Base-by-base conservation (phyloP, 139 green algal genomes). In the Closterium sp. region DNA sequence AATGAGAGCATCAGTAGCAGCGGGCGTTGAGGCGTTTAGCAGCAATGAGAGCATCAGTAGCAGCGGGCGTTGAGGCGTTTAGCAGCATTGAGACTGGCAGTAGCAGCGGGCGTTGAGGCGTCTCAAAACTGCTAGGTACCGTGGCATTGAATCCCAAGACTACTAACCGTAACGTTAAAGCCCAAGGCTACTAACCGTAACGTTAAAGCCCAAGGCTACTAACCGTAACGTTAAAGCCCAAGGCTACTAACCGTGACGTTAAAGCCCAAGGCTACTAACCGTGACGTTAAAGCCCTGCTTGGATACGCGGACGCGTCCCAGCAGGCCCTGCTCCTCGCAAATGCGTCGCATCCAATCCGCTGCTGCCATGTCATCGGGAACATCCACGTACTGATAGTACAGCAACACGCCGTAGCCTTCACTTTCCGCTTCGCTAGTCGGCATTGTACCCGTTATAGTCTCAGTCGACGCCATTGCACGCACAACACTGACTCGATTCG, bases 221-320 rank as follows among this genome's bases (percentile, higher is more conserved):
- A n/a, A n/a, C n/a, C n/a, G n/a, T n/a, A n/a, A n/a, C n/a, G n/a
- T n/a, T n/a, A n/a, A n/a, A n/a, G n/a, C 76, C 6, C 25, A 31
- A 4, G 16, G 10, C 0, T 34, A 90, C 92, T 87, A 25, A 95
- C 34, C 23, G 96, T 97, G 23, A 86, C 94, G 86, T 97, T 97
- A 43, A 97, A 33, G 28, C 76, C 6, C 25, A 31, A 4, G 16
- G 10, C 0, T 34, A 90, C 92, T 87, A 25, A 95, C 34, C 23
- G 96, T 97, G 23, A 86, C 94, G 86, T 97, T 97, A 43, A 97
- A 33, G 28, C 96, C 96, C 32, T 97, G 95, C 0, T 31, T 2
- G 2, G 95, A 95, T 0, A 97, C 92, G 5, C 96, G 88, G 38
- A 97, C 90, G n/a, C 96, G 91, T 2, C 96, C 96, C 10, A 91